Evolutionary conservation across 768 basidiomycete species (phyloP), one percentile per base, ranked within the genome.

Genomic region (Cystobasidium onofrii): DNA sequence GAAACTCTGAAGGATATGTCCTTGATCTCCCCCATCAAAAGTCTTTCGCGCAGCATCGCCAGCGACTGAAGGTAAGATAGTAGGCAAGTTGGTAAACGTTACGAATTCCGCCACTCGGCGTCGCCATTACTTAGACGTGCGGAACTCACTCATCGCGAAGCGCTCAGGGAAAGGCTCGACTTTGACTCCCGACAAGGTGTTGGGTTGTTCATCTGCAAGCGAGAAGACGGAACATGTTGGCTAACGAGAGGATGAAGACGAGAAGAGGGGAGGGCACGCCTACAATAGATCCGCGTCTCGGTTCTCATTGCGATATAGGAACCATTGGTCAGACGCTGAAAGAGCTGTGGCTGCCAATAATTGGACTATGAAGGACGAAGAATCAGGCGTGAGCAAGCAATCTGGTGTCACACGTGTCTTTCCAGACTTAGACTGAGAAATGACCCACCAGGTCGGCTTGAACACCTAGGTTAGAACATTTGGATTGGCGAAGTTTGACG

Each of bases 111-210:
- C 15, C 39, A 39, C 7, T 39, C 15, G 39, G 15, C 39, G 7
- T 39, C 15, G 39, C 39, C 6, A 39, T 6, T 15, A 6, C 15
- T 6, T 39, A 6, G 17, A n/a, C 4, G 4, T 13, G 57, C 57
- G 57, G 3, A 27, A 39, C 63, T 15, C 29, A 64, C 41, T 46
- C 66, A 69, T 69, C 10, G 13, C 39, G 27, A 55, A 54, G 44
- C 54, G 18, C 13, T 55, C 61, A 7, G 66, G 66, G 66, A 69
- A 69, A 44, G 66, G 66, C 46, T 69, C 66, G 29, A 69, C 27
- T 29, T 46, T 31, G 20, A 55, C 44, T 20, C 66, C 66, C 15
- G 66, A 15, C 3, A 25, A 3, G 2, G 66, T 69, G 7, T 54
- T 50, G 7, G 66, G 33, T 63, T 63, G 61, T 25, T 27, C 34